These are phyloP conservation scores for Steccherinum ochraceum DNA, from an alignment of 768 basidiomycete species.

Conservation along the genomic window DNA sequence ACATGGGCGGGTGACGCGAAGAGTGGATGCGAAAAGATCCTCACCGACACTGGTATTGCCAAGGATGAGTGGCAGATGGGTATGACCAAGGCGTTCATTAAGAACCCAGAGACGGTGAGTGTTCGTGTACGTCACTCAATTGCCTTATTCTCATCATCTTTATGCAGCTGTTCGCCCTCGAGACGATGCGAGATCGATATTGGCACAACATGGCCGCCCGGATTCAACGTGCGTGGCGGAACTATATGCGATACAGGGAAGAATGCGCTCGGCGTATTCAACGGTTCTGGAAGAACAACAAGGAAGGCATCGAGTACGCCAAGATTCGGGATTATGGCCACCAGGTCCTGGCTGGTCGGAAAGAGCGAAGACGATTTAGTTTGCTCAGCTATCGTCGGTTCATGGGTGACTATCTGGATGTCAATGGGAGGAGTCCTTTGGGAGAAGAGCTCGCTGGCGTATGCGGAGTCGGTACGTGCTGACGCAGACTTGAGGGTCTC, in stretches of 20 bases:
- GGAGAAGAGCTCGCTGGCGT: conserved; percentile 69
- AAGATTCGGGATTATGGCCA: conserved; percentile 94
- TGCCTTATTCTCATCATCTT: background rate
- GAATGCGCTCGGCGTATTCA: conserved; percentile 95
- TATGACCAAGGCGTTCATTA: conserved; percentile 96
- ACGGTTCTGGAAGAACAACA: conserved; percentile 98
- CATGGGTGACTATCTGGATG: conserved; percentile 92
- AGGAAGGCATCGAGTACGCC: conserved; percentile 84
- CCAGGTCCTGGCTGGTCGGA: conserved; percentile 82
- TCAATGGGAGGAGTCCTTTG: conserved; percentile 74
- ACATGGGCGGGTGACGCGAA: conserved; percentile 90
- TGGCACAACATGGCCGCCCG: conserved; percentile 99
- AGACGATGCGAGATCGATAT: conserved; percentile 98
- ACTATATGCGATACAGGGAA: conserved; percentile 92
- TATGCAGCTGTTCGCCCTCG: conserved; percentile 85
- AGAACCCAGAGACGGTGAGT: conserved; percentile 94
- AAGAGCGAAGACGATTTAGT: conserved; percentile 92
- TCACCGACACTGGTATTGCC: conserved; percentile 92
- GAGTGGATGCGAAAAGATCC: conserved; percentile 87
- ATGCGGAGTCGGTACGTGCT: conserved; percentile 68
- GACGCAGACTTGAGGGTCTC: too few species aligned
- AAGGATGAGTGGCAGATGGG: conserved; percentile 99
- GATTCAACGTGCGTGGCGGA: conserved; percentile 94
- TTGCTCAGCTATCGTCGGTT: conserved; percentile 91
- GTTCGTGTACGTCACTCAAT: background rate